A percentile compares a stretch with the other conserved stretches of the same genome.
These are phyloP conservation scores for Phialophora macrospora DNA, from an alignment of 2,329 filamentous ascomycete genomes.

Conservation along the genomic window DNA sequence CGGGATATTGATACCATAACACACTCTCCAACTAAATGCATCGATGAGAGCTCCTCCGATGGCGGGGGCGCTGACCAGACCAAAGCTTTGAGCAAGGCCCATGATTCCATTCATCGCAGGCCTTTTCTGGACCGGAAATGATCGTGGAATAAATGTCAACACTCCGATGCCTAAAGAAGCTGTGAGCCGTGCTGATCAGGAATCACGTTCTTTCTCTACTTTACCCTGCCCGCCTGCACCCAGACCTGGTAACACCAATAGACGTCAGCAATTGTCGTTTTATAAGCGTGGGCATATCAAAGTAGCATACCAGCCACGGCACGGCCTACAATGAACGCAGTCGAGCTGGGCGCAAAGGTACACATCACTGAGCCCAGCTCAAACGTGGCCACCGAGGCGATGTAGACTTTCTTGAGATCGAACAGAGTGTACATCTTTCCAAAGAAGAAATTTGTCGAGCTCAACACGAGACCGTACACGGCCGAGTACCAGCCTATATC, in stretches of 20 bases:
- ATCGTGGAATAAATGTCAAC: constrained; percentile 34
- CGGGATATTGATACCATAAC: constrained; percentile 52
- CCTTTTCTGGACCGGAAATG: constrained; percentile 41
- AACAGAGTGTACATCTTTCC: constrained; percentile 56
- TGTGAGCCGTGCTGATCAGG: neutral
- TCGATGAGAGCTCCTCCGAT: constrained; percentile 47
- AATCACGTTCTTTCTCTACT: neutral
- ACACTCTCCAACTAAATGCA: constrained; percentile 46
- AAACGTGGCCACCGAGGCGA: constrained; percentile 54
- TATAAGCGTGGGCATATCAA: neutral
- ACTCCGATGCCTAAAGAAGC: constrained; percentile 30
- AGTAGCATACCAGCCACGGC: constrained; percentile 1
- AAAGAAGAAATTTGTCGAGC: constrained; percentile 51
- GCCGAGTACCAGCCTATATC: constrained; percentile 49
- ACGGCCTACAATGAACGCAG: neutral
- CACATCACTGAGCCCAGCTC: constrained; percentile 58
- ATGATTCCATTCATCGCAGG: constrained; percentile 41
- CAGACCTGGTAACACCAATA: constrained; percentile 35
- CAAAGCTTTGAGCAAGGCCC: constrained; percentile 40
- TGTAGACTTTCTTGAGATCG: constrained; percentile 53
- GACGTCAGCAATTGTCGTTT: neutral
- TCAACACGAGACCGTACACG: constrained; percentile 49
- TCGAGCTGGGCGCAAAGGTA: constrained; percentile 36
- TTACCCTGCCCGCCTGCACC: constrained; percentile 33
- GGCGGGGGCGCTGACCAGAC: constrained; percentile 41